Evolutionary conservation across 345 rosid genomes (phyloP), one percentile per base, ranked within the genome.

Genomic region (Microthlaspi erraticum): DNA sequence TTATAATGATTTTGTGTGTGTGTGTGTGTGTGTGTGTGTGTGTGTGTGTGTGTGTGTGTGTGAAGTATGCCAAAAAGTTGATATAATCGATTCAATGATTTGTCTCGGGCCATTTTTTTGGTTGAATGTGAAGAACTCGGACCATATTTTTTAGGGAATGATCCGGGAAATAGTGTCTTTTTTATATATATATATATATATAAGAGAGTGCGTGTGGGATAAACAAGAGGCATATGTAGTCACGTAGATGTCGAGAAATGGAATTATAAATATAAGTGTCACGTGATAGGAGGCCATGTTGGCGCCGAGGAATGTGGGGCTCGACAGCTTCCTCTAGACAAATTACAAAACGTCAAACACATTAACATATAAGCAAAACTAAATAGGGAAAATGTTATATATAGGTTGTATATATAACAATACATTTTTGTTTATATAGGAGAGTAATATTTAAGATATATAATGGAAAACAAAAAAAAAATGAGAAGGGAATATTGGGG

Each of bases 231-330:
- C 68, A 74, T 74, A 53, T 51, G 58, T 74, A n/a, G n/a, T n/a
- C n/a, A n/a, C n/a, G n/a, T n/a, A 38, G 46, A 33, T 60, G 78
- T 67, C 60, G 56, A 62, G 19, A 59, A 60, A 34, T 51, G 56
- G 7, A 33, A 5, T n/a, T 39, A 41, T 59, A 42, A 51, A 52
- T 16, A 36, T 26, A 36, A 39, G 14, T 23, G 80, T 87, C 96
- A 89, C 89, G 92, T 85, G 89, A 86, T 46, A 39, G 20, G 74
- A 70, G 72, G 68, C 68, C 83, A 69, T 81, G 81, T 84, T 73
- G 88, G 86, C 86, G 88, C 96, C 96, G 91, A 78, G 85, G 87
- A 82, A 82, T 80, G 76, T 75, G 90, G 84, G 85, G 80, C 83
- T 87, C 79, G 76, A 79, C 82, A 73, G 73, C 39, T 63, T 66